Percentiles rank a stretch among this genome's conserved stretches.
These are phyloP conservation scores for Myxozyma melibiosi DNA, from an alignment of 805 yeast species.

Conservation along the genomic window DNA sequence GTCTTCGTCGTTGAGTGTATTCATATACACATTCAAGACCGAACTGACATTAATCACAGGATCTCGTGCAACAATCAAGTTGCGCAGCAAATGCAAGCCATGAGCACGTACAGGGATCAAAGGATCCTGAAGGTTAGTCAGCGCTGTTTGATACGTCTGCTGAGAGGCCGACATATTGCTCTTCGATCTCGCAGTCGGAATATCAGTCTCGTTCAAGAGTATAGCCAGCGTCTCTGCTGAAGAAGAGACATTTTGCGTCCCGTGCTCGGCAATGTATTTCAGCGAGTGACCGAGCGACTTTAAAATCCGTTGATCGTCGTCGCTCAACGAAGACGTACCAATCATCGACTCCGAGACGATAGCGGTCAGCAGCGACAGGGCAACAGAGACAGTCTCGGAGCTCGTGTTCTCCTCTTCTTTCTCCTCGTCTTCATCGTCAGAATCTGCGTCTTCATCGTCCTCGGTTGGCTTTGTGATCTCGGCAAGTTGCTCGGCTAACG, in stretches of 20 bases:
- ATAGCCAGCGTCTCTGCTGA: conserved; percentile 30
- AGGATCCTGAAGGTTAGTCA: conserved; percentile 71
- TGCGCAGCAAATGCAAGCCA: conserved; percentile 68
- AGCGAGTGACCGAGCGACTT: conserved; percentile 25
- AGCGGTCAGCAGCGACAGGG: conserved; percentile 41
- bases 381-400: conserved; percentile 40
- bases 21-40: conserved; percentile 62
- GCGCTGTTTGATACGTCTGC: conserved; percentile 55
- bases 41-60: conserved; percentile 52
- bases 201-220: conserved; percentile 24
- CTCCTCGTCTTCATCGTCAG: conserved; percentile 38
- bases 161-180: conserved; percentile 27
- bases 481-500: conserved; percentile 17
- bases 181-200: neutral
- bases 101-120: conserved; percentile 83
- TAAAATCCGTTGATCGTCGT: conserved; percentile 20
- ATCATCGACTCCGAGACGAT: conserved; percentile 38
- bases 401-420: conserved; percentile 37
- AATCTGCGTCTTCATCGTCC: conserved; percentile 36
- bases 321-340: conserved; percentile 12
- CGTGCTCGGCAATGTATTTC: conserved; percentile 27
- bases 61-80: conserved; percentile 55
- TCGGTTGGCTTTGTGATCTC: conserved; percentile 5
- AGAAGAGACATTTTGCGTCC: conserved; percentile 21
- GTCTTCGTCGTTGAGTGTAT: conserved; percentile 72